Evolutionary conservation across 371 early-diverging fungal genomes (phyloP).

Genomic region (Mortierella sp.): DNA sequence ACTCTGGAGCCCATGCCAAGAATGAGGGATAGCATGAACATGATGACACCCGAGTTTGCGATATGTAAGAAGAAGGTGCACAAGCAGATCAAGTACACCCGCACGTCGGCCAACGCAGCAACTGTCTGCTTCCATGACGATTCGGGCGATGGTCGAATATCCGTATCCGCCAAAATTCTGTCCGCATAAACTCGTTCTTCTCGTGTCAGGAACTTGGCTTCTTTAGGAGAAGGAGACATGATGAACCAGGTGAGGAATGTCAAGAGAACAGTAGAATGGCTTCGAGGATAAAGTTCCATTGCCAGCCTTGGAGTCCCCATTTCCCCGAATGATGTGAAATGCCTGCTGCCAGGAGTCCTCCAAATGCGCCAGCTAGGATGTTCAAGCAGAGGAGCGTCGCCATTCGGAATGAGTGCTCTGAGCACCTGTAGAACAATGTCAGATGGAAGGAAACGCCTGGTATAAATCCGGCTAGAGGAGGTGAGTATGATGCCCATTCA

Average conservation of each 20-base stretch:
- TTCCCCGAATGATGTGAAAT: conserved; percentile 66
- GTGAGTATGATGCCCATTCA: conserved; percentile 20
- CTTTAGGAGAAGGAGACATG: conserved; percentile 68
- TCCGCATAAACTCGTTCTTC: conserved; percentile 63
- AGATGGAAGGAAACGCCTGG: conserved; percentile 81
- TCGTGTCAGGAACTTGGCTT: conserved; percentile 60
- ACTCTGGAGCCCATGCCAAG: conserved; percentile 40
- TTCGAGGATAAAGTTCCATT: conserved; percentile 71
- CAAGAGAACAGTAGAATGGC: conserved; percentile 57
- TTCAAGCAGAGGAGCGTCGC: conserved; percentile 74
- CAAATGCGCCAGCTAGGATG: conserved; percentile 79
- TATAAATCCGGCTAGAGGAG: conserved; percentile 70
- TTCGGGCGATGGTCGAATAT: conserved; percentile 35
- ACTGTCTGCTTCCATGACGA: conserved; percentile 55
- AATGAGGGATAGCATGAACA: conserved; percentile 36
- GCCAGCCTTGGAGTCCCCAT: conserved; percentile 62
- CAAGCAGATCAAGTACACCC: conserved; percentile 23
- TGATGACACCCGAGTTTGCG: conserved; percentile 15
- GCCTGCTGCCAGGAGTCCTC: conserved; percentile 71
- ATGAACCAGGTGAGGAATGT: conserved; percentile 55
- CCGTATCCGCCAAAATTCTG: conserved; percentile 60
- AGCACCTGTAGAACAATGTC: conserved; percentile 80
- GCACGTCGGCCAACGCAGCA: conserved; percentile 54
- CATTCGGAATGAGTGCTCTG: conserved; percentile 77
- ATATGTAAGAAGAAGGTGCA: conserved; percentile 3